Base-by-base conservation (phyloP, 2,329 filamentous ascomycete species). In the Ascochyta lentis region DNA sequence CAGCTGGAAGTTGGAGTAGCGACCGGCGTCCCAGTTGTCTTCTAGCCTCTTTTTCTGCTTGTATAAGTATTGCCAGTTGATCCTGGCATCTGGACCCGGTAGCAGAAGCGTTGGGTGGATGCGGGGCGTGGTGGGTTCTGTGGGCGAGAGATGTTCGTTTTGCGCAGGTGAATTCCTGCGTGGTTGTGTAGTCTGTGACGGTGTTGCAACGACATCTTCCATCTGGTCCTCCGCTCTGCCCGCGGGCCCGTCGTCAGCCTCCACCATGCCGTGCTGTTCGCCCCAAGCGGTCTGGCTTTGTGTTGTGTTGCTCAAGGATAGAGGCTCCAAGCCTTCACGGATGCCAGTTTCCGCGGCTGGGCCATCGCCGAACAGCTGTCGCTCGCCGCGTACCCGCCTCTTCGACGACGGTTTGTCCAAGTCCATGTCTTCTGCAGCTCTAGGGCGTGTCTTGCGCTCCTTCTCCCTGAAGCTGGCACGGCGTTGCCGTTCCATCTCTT, bases 61-160 rank as follows among this genome's bases (percentile, higher is more conserved):
- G 78, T 96, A 99, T 1, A 99, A 81, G 71, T 95, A 91, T 49
- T 92, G 90, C 93, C 94, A 99, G 75, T 96, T 96, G 43, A 98
- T 79, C 66, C 86, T 89, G 54, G 87, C 70, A 70, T 81, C 68
- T 68, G 80, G 59, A 65, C 60, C 65, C 13, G 68, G 60, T 2
- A 76, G 64, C 15, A 76, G 43, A 19, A 77, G 60, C 6, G 71
- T 61, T 2, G 73, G 72, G 13, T 66, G 64, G 29, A 77, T 62
- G 3, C 73, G 73, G 4, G 63, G 49, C 3, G 33, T 13, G 8
- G 51, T 43, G n/a, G 56, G 52, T 8, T 64, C 56, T 3, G 50
- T 45, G n/a, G 62, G 38, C 1, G 54, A 26, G 1, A 58, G 43
- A 6, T 64, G 60, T 41, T 10, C 47, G 13, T 49, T 37, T 2